Evolutionary conservation across 2,329 filamentous ascomycete genomes (phyloP).

Genomic region (Huntiella bhutanensis): DNA sequence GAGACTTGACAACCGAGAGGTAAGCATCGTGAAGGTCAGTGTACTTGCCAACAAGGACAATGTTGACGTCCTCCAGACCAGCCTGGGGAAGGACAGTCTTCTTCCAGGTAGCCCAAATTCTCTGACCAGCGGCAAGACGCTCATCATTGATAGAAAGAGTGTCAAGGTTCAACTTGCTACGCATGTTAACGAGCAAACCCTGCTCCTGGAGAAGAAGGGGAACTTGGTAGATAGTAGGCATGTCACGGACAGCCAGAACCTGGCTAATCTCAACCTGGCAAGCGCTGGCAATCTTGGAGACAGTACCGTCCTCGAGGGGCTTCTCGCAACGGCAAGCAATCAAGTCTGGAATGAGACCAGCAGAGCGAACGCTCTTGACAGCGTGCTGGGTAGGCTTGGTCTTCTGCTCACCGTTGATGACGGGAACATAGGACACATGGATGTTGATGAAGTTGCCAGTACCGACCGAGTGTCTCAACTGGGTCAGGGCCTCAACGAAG

Average conservation of each 20-base stretch:
- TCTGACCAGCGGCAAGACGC: conserved; percentile 41
- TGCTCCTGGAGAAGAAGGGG: conserved; percentile 80
- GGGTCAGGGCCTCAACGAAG: conserved; percentile 71
- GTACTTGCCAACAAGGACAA: conserved; percentile 89
- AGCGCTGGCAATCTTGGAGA: conserved; percentile 73
- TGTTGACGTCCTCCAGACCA: conserved; percentile 49
- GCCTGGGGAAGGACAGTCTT: conserved; percentile 47
- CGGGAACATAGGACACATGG: conserved; percentile 72
- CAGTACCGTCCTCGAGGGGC: conserved; percentile 51
- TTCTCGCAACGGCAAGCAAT: conserved; percentile 84
- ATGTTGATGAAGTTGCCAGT: conserved; percentile 74
- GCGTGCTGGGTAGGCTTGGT: conserved; percentile 93
- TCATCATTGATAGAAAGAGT: conserved; percentile 30
- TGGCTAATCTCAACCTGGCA: conserved; percentile 77
- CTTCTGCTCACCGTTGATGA: conserved; percentile 57
- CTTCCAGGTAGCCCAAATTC: conserved; percentile 68
- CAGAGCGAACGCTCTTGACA: conserved; percentile 65
- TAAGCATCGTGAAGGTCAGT: conserved; percentile 71
- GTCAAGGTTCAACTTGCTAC: conserved; percentile 45
- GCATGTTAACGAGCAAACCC: conserved; percentile 50
- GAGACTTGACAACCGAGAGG: conserved; percentile 62
- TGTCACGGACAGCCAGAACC: conserved; percentile 76
- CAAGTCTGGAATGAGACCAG: conserved; percentile 56
- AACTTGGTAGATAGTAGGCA: conserved; percentile 83
- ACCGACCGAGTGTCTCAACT: conserved; percentile 54